Evolutionary conservation across 2,329 filamentous ascomycete species (phyloP).

Genomic region (Tympanopsis confertula): DNA sequence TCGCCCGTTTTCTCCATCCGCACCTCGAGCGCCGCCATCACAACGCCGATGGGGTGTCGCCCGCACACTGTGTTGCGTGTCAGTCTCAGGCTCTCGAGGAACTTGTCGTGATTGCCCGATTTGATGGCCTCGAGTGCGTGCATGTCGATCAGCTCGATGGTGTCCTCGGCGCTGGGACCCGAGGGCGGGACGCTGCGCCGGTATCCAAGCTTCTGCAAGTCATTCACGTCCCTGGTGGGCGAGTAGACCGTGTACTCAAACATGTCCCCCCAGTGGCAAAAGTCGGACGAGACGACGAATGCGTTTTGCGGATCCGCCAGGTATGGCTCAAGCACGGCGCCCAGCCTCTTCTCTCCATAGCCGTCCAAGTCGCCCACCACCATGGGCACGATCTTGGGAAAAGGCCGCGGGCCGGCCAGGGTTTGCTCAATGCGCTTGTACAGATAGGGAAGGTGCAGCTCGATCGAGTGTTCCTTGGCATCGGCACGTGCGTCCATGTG

Average conservation of each 20-base stretch:
- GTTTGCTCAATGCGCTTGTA: conserved; percentile 58
- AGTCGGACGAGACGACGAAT: conserved; percentile 88
- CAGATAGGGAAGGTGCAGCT: conserved; percentile 93
- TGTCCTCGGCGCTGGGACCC: conserved; percentile 62
- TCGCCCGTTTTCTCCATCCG: conserved; percentile 24
- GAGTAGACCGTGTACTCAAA: conserved; percentile 76
- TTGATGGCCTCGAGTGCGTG: conserved; percentile 77
- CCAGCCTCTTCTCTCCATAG: conserved; percentile 55
- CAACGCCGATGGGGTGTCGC: conserved; percentile 83
- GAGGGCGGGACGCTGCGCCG: conserved; percentile 23
- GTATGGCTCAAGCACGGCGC: conserved; percentile 64
- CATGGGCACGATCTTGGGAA: conserved; percentile 72
- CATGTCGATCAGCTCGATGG: conserved; percentile 69
- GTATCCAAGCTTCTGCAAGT: conserved; percentile 23
- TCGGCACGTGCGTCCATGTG: conserved; percentile 42
- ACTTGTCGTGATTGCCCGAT: conserved; percentile 58
- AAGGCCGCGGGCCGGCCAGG: conserved; percentile 35
- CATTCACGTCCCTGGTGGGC: conserved; percentile 24
- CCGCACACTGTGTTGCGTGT: conserved; percentile 92
- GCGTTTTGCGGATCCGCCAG: conserved; percentile 63
- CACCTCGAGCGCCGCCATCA: conserved; percentile 76
- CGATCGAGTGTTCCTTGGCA: conserved; percentile 78
- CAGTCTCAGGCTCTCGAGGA: conserved; percentile 54
- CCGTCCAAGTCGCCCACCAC: conserved; percentile 67
- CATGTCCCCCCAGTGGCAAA: conserved; percentile 85